A percentile compares a stretch with the other conserved stretches of the same genome.
phyloP scores from a whole-genome alignment of 2,329 filamentous ascomycete genomes.

The Beauveria asiatica region DNA sequence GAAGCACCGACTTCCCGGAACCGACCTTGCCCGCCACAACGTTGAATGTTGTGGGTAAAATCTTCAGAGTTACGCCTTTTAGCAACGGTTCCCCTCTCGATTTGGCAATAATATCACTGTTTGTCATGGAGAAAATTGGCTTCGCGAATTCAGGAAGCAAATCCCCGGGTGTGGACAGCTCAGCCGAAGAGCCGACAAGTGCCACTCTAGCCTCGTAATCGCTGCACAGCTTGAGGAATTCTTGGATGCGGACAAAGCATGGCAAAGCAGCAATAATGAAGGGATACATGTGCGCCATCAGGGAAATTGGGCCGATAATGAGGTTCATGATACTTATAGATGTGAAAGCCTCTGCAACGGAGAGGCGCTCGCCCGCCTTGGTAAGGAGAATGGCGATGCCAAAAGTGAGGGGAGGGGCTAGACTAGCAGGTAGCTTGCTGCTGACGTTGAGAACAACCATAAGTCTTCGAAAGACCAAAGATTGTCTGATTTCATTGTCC shows the following conservation, averaged over 20 bases:
- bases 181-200: not conserved
- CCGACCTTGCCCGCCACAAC: conserved; percentile 18
- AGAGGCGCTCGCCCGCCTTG: not conserved
- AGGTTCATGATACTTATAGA: conserved; percentile 1
- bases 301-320: not conserved
- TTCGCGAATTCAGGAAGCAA: not conserved
- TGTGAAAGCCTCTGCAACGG: not conserved
- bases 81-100: not conserved
- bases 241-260: not conserved
- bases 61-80: conserved; percentile 12
- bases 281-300: not conserved
- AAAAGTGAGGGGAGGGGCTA: conserved; percentile 16
- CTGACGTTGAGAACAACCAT: conserved; percentile 12
- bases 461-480: conserved; percentile 16
- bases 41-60: conserved; percentile 12
- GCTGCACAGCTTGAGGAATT: not conserved
- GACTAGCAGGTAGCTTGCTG: conserved; percentile 10
- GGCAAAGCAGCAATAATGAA: not conserved
- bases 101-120: conserved; percentile 6
- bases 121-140: not conserved
- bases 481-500: conserved; percentile 15
- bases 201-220: not conserved
- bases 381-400: conserved; percentile 7
- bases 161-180: not conserved
- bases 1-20: conserved; percentile 17